These are phyloP conservation scores for Sordaria brevicollis DNA, from an alignment of 495 filamentous ascomycete genomes.

Conservation along the genomic window DNA sequence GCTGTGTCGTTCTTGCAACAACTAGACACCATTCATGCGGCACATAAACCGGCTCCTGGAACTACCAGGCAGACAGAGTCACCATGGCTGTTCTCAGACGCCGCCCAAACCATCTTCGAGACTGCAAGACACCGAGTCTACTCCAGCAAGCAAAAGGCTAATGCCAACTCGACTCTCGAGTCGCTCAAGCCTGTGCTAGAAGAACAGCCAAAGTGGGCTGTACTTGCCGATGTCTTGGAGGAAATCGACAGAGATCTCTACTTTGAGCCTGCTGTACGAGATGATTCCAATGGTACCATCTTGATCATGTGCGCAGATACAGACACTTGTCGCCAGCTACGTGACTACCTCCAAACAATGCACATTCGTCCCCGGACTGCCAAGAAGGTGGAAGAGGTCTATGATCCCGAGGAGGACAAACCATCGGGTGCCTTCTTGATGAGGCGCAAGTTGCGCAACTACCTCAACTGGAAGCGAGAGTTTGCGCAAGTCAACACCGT, in stretches of 20 bases:
- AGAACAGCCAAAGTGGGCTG: constrained; percentile 87
- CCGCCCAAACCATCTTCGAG: constrained; percentile 87
- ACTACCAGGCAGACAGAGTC: constrained; percentile 82
- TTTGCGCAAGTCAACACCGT: constrained; percentile 73
- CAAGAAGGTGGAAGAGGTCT: constrained; percentile 23
- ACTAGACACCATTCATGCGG: constrained; percentile 86
- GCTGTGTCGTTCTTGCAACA: constrained; percentile 87
- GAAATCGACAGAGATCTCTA: constrained; percentile 92
- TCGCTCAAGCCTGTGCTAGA: constrained; percentile 83
- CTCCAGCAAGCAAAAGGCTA: constrained; percentile 34
- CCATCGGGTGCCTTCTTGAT: constrained; percentile 80
- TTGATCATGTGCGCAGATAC: constrained; percentile 93
- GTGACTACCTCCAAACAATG: constrained; percentile 89
- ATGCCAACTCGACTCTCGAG: constrained; percentile 38
- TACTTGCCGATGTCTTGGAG: constrained; percentile 75
- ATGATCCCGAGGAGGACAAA: constrained; percentile 40
- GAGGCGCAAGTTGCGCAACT: constrained; percentile 75
- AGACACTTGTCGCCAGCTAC: constrained; percentile 76
- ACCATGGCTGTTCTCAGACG: constrained; percentile 94
- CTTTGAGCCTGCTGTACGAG: constrained; percentile 60
- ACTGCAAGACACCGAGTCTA: constrained; percentile 89
- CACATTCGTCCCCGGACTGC: constrained; percentile 51
- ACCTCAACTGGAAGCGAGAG: constrained; percentile 84
- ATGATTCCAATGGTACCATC: constrained; percentile 83
- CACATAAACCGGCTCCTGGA: constrained; percentile 79